Evolutionary conservation across 768 basidiomycete genomes (phyloP), one percentile per base, ranked within the genome.

Genomic region (Boletus speciosus): DNA sequence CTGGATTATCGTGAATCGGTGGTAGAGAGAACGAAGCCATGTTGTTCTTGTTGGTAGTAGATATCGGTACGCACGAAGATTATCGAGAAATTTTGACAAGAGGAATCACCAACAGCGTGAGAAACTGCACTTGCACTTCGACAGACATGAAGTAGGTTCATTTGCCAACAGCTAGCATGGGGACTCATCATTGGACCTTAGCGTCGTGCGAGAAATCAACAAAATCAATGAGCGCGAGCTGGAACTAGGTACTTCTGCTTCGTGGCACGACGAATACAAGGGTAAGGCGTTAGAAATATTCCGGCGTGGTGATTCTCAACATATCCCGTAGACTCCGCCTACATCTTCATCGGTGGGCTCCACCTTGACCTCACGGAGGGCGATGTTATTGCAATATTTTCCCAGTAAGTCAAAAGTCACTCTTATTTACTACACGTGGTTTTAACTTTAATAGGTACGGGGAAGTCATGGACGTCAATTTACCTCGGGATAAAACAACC

Each of bases 231-330:
- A 94, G 63, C 80, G 79, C 9, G 96, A 98, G 70, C 81, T 98
- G 6, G 85, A 90, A 29, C 75, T 94, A 10, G 92, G 90, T 5
- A 67, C 78, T 25, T 76, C 77, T 48, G 84, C 81, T 59, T 90
- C 88, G 45, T 99, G 96, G 96, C 96, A 98, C 63, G 93, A 98
- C 64, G 90, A 98, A 64, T 98, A 96, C 75, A 95, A 90, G 73
- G 84, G 86, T 82, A 51, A 58, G 60, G 16, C 5, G 15, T 15
- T 21, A 27, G 10, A 38, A 27, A 60, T 9, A 29, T n/a, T 41
- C 6, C 5, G 9, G 27, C 34, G 19, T 31, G 10, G 19, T 53
- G 59, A 7, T 57, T 42, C 34, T 59, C 32, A 57, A 53, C 40
- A 47, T 35, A 11, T 16, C 31, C 23, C 31, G 16, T 56, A 86